Conservation (phyloP, 495 filamentous ascomycete species). For the Pyronema omphalodes region DNA sequence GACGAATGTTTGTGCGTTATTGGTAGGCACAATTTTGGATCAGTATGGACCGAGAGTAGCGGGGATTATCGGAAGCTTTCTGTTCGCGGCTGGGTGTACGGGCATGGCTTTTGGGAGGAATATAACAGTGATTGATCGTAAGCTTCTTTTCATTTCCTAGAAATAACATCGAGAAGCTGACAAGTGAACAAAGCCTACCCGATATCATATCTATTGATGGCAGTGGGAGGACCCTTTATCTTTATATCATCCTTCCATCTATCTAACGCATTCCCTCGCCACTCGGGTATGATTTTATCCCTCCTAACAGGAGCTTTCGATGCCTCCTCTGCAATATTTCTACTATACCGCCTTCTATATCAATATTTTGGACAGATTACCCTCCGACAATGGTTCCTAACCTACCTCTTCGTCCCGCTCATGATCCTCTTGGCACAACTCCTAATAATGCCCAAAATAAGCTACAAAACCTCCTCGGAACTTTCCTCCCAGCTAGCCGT, state of each 20-base stretch:
- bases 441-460: slow-evolving; percentile 54
- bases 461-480: slow-evolving; percentile 80
- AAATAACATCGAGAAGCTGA: background rate
- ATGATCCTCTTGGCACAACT: slow-evolving; percentile 53
- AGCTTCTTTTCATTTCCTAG: background rate
- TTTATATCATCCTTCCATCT: slow-evolving; percentile 86
- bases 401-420: slow-evolving; percentile 55
- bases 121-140: slow-evolving; percentile 32
- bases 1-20: slow-evolving; percentile 54
- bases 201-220: slow-evolving; percentile 50
- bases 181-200: slow-evolving; percentile 13
- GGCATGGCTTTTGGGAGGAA: slow-evolving; percentile 49
- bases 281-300: slow-evolving; percentile 69
- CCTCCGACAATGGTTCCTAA: slow-evolving; percentile 53
- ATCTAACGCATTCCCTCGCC: slow-evolving; percentile 76
- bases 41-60: slow-evolving; percentile 61
- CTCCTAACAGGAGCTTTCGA: slow-evolving; percentile 81
- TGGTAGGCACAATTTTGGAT: slow-evolving; percentile 73
- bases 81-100: slow-evolving; percentile 48
- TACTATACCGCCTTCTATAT: slow-evolving; percentile 65
- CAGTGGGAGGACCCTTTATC: slow-evolving; percentile 72
- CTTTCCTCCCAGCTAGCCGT: slow-evolving; percentile 54
- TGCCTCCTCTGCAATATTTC: slow-evolving; percentile 70
- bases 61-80: slow-evolving; percentile 51
- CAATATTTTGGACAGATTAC: slow-evolving; percentile 44